Evolutionary conservation across 1,284 basidiomycete species (phyloP), one percentile per base, ranked within the genome.

Genomic region (Boletellus dicymbophilus): DNA sequence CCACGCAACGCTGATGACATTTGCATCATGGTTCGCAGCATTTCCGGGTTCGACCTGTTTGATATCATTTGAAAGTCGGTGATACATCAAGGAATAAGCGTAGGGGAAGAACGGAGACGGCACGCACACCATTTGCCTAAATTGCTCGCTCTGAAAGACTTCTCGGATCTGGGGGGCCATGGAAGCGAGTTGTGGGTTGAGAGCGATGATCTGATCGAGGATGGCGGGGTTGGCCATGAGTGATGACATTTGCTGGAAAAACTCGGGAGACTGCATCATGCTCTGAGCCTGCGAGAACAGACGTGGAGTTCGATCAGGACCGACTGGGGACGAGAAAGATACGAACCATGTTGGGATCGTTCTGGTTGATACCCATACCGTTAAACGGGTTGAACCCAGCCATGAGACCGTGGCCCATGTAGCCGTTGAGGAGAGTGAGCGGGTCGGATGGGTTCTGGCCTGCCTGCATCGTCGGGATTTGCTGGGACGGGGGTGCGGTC

Each of bases 281-380:
- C 76, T 76, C 64, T 91, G 85, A 72, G 95, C 75, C 90, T 4
- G 61, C 12, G 30, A 36, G 7, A 21, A 20, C 11, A 23, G 30
- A 50, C 20, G 26, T 61, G 5, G n/a, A n/a, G 44, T 38, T 40
- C 25, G 28, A 33, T 46, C 25, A 10, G 38, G 16, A 22, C 16
- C 12, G 16, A 23, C 23, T 11, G 22, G 25, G n/a, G n/a, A n/a
- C n/a, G n/a, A n/a, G n/a, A n/a, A 27, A 40, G 37, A 23, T n/a
- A 62, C 81, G 59, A 56, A 92, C 90, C 81, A 95, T 90, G 66
- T 96, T 95, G 2, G 93, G 93, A 63, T 95, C 93, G 59, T 88
- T 89, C 6, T 82, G 75, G 65, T 97, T 97, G 44, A 94, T 57
- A 10, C 93, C 88, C 80, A 95, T 83, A 4, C 87, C 88, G 1